These are phyloP conservation scores for Trichoderma cornu-damae DNA, from an alignment of 2,329 filamentous ascomycete genomes.

Conservation along the genomic window DNA sequence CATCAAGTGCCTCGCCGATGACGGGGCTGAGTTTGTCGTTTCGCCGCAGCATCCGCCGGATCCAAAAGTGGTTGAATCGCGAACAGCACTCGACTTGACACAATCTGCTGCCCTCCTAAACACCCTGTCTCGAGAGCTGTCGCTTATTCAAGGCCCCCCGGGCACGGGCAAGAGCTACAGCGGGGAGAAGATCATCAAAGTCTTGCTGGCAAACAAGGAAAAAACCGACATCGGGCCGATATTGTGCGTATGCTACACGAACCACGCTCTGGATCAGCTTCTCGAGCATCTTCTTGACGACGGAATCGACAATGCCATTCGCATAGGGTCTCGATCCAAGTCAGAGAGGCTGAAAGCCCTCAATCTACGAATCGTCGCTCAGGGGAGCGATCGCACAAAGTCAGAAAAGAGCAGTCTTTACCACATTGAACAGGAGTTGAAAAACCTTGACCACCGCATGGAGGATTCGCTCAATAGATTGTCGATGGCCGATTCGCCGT, in stretches of 20 bases:
- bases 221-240: conserved; percentile 44
- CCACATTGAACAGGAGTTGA: background rate
- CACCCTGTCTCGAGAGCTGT: conserved; percentile 48
- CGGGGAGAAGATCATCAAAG: conserved; percentile 54
- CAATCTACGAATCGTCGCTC: conserved; percentile 44
- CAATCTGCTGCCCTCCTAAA: conserved; percentile 49
- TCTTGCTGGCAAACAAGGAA: conserved; percentile 42
- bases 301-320: conserved; percentile 44
- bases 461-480: background rate
- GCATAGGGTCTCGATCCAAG: conserved; percentile 56
- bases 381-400: conserved; percentile 34
- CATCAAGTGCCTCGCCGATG: conserved; percentile 2
- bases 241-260: conserved; percentile 49
- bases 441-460: background rate
- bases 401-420: conserved; percentile 27
- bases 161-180: conserved; percentile 64
- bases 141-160: conserved; percentile 64
- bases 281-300: conserved; percentile 53
- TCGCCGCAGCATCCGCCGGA: conserved; percentile 20
- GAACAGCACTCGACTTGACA: conserved; percentile 47
- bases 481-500: background rate
- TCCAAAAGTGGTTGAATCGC: conserved; percentile 26
- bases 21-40: conserved; percentile 22
- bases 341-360: conserved; percentile 45
- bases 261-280: conserved; percentile 21